These are phyloP conservation scores for Ustilago lituana DNA, from an alignment of 1,284 basidiomycete species.

Conservation along the genomic window DNA sequence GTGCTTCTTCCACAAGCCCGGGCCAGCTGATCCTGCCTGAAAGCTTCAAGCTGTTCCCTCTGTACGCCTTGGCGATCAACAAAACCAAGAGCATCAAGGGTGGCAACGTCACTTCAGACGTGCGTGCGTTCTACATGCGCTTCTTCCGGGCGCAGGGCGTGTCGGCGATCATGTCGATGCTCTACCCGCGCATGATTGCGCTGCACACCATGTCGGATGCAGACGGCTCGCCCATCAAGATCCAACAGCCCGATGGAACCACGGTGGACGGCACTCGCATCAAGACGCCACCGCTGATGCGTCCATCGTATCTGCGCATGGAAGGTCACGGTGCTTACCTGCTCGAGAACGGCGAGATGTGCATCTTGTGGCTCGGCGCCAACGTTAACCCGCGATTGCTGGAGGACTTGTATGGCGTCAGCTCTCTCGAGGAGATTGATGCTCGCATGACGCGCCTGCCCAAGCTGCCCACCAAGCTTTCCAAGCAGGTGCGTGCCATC, in stretches of 20 bases:
- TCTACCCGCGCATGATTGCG: conserved; percentile 90
- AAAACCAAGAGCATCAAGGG: conserved; percentile 92
- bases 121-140: conserved; percentile 86
- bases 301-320: conserved; percentile 87
- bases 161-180: conserved; percentile 77
- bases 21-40: conserved; percentile 95
- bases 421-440: conserved; percentile 79
- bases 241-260: conserved; percentile 68
- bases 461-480: conserved; percentile 78
- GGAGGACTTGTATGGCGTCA: conserved; percentile 84
- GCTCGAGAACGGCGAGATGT: conserved; percentile 89
- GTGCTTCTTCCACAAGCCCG: conserved; percentile 81
- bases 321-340: conserved; percentile 89
- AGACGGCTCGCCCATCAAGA: conserved; percentile 75
- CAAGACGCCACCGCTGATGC: conserved; percentile 81
- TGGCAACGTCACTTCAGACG: conserved; percentile 88
- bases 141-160: conserved; percentile 78
- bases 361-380: conserved; percentile 89
- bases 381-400: conserved; percentile 84
- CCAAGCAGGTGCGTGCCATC: conserved; percentile 85
- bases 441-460: conserved; percentile 79
- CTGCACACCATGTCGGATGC: conserved; percentile 83
- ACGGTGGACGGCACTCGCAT: conserved; percentile 71
- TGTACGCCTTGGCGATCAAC: conserved; percentile 83
- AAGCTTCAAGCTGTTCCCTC: conserved; percentile 86